These are phyloP conservation scores for Copromyces sp. DNA, from an alignment of 495 filamentous ascomycete genomes.

Conservation along the genomic window DNA sequence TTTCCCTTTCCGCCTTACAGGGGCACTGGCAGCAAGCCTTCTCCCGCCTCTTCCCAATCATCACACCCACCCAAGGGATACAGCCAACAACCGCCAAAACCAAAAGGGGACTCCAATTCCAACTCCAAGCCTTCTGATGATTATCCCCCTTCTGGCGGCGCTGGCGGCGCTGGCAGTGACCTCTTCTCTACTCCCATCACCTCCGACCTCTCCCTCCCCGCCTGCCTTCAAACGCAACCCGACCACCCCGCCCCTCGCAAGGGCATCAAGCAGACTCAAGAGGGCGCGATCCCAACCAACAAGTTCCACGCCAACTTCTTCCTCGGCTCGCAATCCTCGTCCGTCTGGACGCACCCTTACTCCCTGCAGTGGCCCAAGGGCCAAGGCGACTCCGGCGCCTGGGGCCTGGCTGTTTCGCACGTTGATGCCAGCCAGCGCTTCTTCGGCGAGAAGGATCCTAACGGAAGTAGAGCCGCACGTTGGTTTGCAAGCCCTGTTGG, in stretches of 20 bases:
- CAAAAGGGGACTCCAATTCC: background rate
- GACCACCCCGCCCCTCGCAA: conserved; percentile 33
- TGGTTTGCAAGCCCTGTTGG: conserved; percentile 80
- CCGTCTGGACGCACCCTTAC: conserved; percentile 80
- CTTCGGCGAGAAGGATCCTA: conserved; percentile 39
- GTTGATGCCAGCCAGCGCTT: conserved; percentile 54
- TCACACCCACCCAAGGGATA: background rate
- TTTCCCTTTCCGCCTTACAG: background rate
- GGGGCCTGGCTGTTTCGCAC: conserved; percentile 69
- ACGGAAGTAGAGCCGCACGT: conserved; percentile 41
- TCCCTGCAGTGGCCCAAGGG: conserved; percentile 69
- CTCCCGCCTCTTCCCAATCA: background rate
- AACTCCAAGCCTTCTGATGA: background rate
- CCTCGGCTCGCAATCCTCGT: conserved; percentile 58
- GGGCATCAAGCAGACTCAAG: conserved; percentile 27
- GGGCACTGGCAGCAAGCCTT: background rate
- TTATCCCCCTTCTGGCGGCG: background rate
- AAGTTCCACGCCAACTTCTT: conserved; percentile 93
- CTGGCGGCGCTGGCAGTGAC: conserved; percentile 7
- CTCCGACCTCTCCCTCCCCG: conserved; percentile 44
- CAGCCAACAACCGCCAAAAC: background rate
- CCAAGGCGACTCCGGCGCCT: conserved; percentile 53
- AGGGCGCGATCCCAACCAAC: conserved; percentile 60
- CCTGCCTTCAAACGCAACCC: conserved; percentile 36
- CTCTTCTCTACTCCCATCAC: conserved; percentile 50